Evolutionary conservation across 129 eudicot genomes (phyloP).

Genomic region (Smallanthus sonchifolius): DNA sequence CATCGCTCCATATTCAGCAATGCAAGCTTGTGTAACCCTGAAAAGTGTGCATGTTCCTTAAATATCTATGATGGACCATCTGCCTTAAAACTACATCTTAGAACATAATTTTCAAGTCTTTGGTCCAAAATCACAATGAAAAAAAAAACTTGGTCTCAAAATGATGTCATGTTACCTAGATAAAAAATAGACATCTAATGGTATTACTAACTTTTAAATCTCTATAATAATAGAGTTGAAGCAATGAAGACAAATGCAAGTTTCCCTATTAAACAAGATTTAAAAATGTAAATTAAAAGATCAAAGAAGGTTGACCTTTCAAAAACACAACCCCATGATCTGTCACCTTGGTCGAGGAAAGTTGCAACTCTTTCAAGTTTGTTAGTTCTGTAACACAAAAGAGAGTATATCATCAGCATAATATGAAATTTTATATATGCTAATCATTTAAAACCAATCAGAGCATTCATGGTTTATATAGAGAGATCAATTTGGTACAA

Average conservation of each 20-base stretch:
- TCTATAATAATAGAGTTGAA: too few relatives aligned
- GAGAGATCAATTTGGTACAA: neutral
- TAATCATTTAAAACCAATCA: neutral
- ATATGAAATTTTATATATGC: neutral
- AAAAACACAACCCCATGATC: constrained; percentile 68
- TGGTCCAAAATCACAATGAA: neutral
- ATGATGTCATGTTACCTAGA: neutral
- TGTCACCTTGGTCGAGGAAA: constrained; percentile 80
- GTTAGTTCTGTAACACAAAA: constrained; percentile 50
- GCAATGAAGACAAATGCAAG: neutral
- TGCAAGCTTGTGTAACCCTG: constrained; percentile 67
- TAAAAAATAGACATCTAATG: too few relatives aligned
- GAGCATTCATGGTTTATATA: neutral
- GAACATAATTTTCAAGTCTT: too few relatives aligned
- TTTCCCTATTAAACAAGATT: neutral
- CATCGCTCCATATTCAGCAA: constrained; percentile 89
- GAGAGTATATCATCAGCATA: neutral
- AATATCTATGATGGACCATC: neutral
- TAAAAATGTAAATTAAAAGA: neutral
- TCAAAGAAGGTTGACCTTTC: constrained; percentile 44
- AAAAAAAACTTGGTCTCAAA: neutral
- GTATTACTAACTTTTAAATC: too few relatives aligned
- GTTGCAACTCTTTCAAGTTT: constrained; percentile 71
- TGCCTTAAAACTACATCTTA: neutral
- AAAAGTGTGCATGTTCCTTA: constrained; percentile 5